Evolutionary conservation across 78 protist genomes (phyloP), one percentile per base, ranked within the genome.

Genomic region (Dictyostelium purpureum): DNA sequence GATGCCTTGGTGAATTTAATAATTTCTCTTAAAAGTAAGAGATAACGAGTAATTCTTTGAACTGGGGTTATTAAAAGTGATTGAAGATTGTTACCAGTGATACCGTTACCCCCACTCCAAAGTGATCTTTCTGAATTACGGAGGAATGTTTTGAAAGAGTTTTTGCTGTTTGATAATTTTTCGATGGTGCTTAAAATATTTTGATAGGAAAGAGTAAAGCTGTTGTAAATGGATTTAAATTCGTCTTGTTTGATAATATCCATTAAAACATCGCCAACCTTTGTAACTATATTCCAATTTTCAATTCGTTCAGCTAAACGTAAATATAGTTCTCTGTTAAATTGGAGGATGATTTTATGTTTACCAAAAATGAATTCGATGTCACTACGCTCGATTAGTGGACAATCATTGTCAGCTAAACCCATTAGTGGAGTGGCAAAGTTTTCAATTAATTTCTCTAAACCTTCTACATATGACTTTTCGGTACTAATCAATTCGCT

Each of bases 21-120:
- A 35, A 90, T 73, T 31, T 90, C 94, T 47, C 66, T 90, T 26
- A 90, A 54, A 5, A 90, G 26, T 16, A 90, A 56, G 5, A 75
- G 57, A 21, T 90, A 90, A 47, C 94, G 61, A 16, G 88, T 79
- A 40, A 90, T 76, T 61, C 94, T 63, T 49, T 90, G 94, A 14
- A 90, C 94, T 61, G 94, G 94, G 19, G 94, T 90, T 10, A 90
- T 90, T n/a, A 90, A 35, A 10, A 90, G 70, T 19, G 77, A 43
- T 54, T 73, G 82, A 6, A 90, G 81, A 35, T 85, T 85, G 28
- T 77, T 85, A 24, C 92, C 92, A 24, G 92, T 85, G 47, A 40
- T 35, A n/a, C 75, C 80, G 47, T 70, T 85, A 52, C 92, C 92
- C 52, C 74, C 74, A 24, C 57, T 40, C 92, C 92, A 85, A 16